These are phyloP conservation scores for Termitomyces sp. DNA, from an alignment of 768 basidiomycete genomes.

Conservation along the genomic window DNA sequence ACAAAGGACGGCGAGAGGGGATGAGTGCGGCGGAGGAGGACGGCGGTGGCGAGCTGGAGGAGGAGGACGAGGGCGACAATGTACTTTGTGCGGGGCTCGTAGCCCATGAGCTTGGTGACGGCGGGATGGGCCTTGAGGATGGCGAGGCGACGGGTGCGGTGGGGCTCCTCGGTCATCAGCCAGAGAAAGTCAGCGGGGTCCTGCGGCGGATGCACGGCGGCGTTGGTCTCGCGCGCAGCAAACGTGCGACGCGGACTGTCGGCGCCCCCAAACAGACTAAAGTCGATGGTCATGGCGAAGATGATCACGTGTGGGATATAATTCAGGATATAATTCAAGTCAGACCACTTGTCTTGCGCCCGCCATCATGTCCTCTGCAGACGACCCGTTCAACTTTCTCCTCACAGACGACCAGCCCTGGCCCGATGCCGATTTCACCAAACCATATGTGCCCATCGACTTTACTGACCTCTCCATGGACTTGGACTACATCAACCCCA, in stretches of 20 bases:
- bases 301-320: too few species aligned
- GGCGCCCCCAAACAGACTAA: conserved; percentile 78
- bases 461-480: conserved; percentile 45
- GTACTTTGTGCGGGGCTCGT: conserved; percentile 89
- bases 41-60: conserved; percentile 64
- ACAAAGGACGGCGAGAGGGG: conserved; percentile 72
- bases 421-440: conserved; percentile 24
- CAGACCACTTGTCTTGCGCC: conserved; percentile 4
- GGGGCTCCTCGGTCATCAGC: conserved; percentile 98
- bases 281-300: too few species aligned
- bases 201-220: conserved; percentile 48
- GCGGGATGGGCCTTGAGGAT: conserved; percentile 96
- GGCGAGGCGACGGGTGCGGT: conserved; percentile 77
- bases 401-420: conserved; percentile 28
- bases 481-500: conserved; percentile 61
- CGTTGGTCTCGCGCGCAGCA: conserved; percentile 36
- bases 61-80: conserved; percentile 78
- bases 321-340: conserved; percentile 17
- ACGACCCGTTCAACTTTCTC: conserved; percentile 55
- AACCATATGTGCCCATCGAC: conserved; percentile 34
- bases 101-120: conserved; percentile 95
- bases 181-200: conserved; percentile 89
- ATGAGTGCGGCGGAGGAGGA: conserved; percentile 59
- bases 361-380: conserved; percentile 22
- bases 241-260: conserved; percentile 59